Evolutionary conservation across 1,284 basidiomycete species (phyloP).

Genomic region (Hymenochaete sp.): DNA sequence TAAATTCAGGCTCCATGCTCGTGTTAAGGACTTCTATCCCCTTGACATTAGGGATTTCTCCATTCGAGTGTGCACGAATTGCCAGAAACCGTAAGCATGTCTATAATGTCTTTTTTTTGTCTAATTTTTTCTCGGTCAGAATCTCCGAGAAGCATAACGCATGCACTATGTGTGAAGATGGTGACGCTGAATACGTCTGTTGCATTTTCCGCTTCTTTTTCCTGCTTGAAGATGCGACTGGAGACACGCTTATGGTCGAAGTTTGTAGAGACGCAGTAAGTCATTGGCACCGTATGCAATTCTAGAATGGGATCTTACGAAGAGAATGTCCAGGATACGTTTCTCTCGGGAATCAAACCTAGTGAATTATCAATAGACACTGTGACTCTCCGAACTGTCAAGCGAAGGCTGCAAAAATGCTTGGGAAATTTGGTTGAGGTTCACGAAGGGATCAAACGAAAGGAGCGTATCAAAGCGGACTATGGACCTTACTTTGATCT

Average conservation of each 20-base stretch:
- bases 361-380: slow-evolving; percentile 11
- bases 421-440: slow-evolving; percentile 16
- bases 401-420: slow-evolving; percentile 4
- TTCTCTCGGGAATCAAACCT: slow-evolving; percentile 12
- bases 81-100: slow-evolving; percentile 35
- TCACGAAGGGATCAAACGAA: slow-evolving; percentile 12
- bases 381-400: slow-evolving; percentile 3
- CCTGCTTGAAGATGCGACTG: slow-evolving; percentile 40
- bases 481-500: slow-evolving; percentile 15
- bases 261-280: slow-evolving; percentile 32
- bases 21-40: slow-evolving; percentile 49
- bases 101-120: slow-evolving; percentile 1
- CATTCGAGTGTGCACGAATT: slow-evolving; percentile 42
- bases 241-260: slow-evolving; percentile 34
- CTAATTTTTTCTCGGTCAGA: slow-evolving; percentile 26
- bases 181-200: slow-evolving; percentile 37
- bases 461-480: slow-evolving; percentile 9
- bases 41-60: slow-evolving; percentile 39
- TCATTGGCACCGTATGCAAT: neutral
- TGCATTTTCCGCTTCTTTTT: slow-evolving; percentile 43
- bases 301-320: neutral
- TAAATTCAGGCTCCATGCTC: slow-evolving; percentile 40
- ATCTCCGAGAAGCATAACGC: slow-evolving; percentile 34
- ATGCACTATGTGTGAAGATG: slow-evolving; percentile 46
- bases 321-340: slow-evolving; percentile 6